Percentiles rank a stretch among this genome's conserved stretches.
Evolutionary conservation across 257 asterid genomes (phyloP).

Genomic region (Oldenlandia corymbosa): DNA sequence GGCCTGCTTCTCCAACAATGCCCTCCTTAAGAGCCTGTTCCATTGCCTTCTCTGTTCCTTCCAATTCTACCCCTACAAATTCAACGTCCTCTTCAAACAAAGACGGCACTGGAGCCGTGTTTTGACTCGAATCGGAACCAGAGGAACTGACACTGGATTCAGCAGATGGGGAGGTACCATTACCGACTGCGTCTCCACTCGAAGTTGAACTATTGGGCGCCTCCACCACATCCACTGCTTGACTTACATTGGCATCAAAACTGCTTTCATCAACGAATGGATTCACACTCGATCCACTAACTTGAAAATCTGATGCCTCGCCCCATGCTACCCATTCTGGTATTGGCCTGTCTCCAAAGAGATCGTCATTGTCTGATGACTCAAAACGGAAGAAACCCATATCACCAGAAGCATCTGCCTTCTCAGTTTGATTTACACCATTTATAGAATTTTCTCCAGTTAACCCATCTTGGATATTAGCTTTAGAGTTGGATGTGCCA

Average conservation of each 20-base stretch:
- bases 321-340: constrained; percentile 99
- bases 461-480: constrained; percentile 28
- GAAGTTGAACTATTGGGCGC: constrained; percentile 30
- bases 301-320: constrained; percentile 52
- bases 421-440: constrained; percentile 30
- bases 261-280: constrained; percentile 54
- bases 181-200: constrained; percentile 38
- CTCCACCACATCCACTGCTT: constrained; percentile 21
- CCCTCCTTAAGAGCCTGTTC: constrained; percentile 94
- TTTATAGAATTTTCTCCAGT: constrained; percentile 22
- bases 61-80: constrained; percentile 90
- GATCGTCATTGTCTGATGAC: constrained; percentile 62
- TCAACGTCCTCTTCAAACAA: constrained; percentile 96
- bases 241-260: constrained; percentile 21
- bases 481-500: constrained; percentile 27
- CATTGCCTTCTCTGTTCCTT: constrained; percentile 74
- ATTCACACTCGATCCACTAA: constrained; percentile 54
- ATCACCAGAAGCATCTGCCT: constrained; percentile 36
- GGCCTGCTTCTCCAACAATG: constrained; percentile 87
- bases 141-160: constrained; percentile 34
- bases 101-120: constrained; percentile 54
- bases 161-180: constrained; percentile 34
- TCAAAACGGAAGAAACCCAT: constrained; percentile 56
- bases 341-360: constrained; percentile 69
- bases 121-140: constrained; percentile 35